These are phyloP conservation scores for Lasiosphaeriaceae sp. DNA, from an alignment of 495 filamentous ascomycete genomes.

Conservation along the genomic window DNA sequence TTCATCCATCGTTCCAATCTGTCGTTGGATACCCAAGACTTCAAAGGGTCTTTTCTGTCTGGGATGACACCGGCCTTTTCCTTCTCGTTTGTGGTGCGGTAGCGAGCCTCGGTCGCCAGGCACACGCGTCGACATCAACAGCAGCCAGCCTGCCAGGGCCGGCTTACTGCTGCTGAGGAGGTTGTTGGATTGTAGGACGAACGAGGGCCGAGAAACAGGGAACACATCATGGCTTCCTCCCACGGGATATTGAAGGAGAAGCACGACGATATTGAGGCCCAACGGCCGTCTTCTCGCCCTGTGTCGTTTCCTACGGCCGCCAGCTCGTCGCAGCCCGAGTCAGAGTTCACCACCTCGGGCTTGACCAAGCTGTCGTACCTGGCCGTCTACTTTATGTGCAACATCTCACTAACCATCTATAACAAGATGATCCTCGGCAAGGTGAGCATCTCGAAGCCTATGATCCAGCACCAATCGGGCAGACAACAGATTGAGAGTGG, in stretches of 20 bases:
- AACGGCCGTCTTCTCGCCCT: background rate
- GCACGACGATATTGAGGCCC: conserved; percentile 21
- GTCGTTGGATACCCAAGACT: too few relatives aligned
- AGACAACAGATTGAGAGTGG: too few relatives aligned
- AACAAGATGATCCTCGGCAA: conserved; percentile 53
- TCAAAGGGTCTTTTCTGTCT: too few relatives aligned
- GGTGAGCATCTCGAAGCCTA: conserved; percentile 35
- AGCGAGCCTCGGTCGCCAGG: too few relatives aligned
- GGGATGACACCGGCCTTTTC: too few relatives aligned
- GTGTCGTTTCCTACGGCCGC: background rate
- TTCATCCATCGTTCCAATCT: too few relatives aligned
- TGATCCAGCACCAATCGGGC: too few relatives aligned
- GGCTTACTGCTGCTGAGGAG: too few relatives aligned
- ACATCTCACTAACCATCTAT: conserved; percentile 50
- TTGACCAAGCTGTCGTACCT: conserved; percentile 41
- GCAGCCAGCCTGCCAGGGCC: too few relatives aligned
- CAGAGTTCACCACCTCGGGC: conserved; percentile 28
- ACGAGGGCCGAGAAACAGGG: background rate
- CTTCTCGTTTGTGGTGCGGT: too few relatives aligned
- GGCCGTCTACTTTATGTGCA: conserved; percentile 48
- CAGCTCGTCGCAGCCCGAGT: conserved; percentile 6
- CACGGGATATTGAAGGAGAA: conserved; percentile 9
- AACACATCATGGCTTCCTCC: conserved; percentile 1
- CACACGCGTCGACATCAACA: too few relatives aligned
- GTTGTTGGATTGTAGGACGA: too few relatives aligned